Base-by-base conservation (phyloP, 2,329 filamentous ascomycete species). In the Rutstroemia sp. region DNA sequence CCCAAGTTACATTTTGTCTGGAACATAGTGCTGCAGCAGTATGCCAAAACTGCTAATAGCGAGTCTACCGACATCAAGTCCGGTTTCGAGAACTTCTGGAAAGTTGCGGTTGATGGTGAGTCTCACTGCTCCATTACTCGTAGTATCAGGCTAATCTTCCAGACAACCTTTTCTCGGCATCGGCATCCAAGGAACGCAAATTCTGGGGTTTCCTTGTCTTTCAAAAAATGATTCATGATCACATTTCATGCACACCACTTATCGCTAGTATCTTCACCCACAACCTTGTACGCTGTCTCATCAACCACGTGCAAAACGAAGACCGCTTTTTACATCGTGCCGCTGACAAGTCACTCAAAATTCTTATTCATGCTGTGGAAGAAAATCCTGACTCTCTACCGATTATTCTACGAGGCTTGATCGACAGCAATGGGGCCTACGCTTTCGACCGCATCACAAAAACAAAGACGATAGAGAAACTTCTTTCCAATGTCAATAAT, bases 171-270 rank as follows among this genome's bases (percentile, higher is more conserved):
- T 96, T 97, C 69, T 86, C 89, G 5, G 82, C 86, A 56, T 83
- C 81, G 10, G 87, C 92, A 7, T 95, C 91, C 1, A 85, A 92
- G 45, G 90, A 92, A 64, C 87, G 95, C 56, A 97, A 96, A 71
- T 90, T 90, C 66, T 91, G 90, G 71, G 94, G 94, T 0, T 92
- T 97, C 72, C 83, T 92, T 66, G 80, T 97, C 2, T 90, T 96
- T 66, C 84, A 87, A 65, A 89, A 87, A 66, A 82, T 91, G 64
- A 73, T 96, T 4, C 74, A 79, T 46, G 74, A 75, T 3, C 71
- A 80, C 8, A 74, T 76, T 34, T 76, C 65, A 68, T 81, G 70
- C 61, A 70, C 60, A 61, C 75, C 69, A 56, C 79, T 78, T 64
- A 80, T 74, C 52, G 77, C 71, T 61, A 77, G 72, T 8, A 75